Percentiles rank a stretch among this genome's conserved stretches.
phyloP scores from a whole-genome alignment of 441 rosid genomes.

The Francoa sonchifolia region DNA sequence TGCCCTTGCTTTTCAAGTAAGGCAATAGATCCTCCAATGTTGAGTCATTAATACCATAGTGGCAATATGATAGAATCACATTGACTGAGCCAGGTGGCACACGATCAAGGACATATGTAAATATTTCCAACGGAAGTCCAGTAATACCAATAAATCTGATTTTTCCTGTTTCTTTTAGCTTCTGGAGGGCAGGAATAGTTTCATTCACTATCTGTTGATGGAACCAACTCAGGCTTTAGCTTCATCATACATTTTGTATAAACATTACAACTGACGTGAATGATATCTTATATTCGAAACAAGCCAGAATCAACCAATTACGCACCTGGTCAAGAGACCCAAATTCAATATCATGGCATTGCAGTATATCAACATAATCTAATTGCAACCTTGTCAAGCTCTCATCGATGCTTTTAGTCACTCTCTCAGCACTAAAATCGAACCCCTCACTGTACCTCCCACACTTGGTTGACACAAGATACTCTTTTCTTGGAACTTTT shows the following conservation, averaged over 20 bases:
- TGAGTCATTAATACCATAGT: slow-evolving; percentile 66
- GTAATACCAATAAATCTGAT: slow-evolving; percentile 76
- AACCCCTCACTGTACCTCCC: slow-evolving; percentile 71
- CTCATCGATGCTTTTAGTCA: slow-evolving; percentile 72
- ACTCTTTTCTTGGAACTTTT: slow-evolving; percentile 56
- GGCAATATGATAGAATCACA: slow-evolving; percentile 77
- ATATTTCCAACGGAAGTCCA: slow-evolving; percentile 68
- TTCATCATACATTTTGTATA: not conserved
- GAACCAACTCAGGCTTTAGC: slow-evolving; percentile 9
- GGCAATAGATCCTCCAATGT: slow-evolving; percentile 61
- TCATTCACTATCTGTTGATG: slow-evolving; percentile 58
- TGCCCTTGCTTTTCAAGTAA: slow-evolving; percentile 73
- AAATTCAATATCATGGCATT: slow-evolving; percentile 73
- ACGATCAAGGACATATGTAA: slow-evolving; percentile 69
- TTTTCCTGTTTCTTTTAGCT: slow-evolving; percentile 72
- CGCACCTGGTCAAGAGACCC: slow-evolving; percentile 47
- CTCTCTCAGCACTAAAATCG: slow-evolving; percentile 91
- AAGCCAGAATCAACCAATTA: not conserved
- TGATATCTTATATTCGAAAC: not conserved
- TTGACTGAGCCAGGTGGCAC: slow-evolving; percentile 64
- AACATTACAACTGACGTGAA: not conserved
- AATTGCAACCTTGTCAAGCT: slow-evolving; percentile 75
- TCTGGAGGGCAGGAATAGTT: slow-evolving; percentile 85
- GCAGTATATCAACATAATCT: slow-evolving; percentile 77
- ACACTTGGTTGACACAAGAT: slow-evolving; percentile 77